Conservation (phyloP, 176 grass and related monocot genomes). For the Zoysia japonica region DNA sequence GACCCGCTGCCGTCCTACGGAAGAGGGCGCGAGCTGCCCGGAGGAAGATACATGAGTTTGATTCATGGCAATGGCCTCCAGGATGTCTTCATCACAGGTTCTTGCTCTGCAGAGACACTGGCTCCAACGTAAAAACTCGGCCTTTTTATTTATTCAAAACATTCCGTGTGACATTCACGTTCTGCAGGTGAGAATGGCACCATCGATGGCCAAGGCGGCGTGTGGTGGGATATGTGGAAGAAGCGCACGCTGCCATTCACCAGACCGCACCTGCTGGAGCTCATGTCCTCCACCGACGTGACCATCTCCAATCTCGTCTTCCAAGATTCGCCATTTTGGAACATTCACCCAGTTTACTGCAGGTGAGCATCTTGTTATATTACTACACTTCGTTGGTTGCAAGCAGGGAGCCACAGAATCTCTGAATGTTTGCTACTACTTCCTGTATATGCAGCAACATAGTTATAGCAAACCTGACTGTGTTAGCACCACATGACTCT, state of each 20-base stretch:
- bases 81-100: slow-evolving; percentile 87
- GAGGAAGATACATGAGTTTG: slow-evolving; percentile 73
- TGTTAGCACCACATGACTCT: slow-evolving; percentile 79
- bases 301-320: slow-evolving; percentile 72
- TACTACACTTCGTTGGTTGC: background rate
- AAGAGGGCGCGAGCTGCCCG: slow-evolving; percentile 72
- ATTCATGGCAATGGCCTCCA: slow-evolving; percentile 66
- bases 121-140: background rate
- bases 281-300: slow-evolving; percentile 69
- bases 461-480: slow-evolving; percentile 60
- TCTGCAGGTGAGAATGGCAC: slow-evolving; percentile 69
- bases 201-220: slow-evolving; percentile 76
- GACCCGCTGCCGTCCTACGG: slow-evolving; percentile 81
- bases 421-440: background rate
- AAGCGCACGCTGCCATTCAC: slow-evolving; percentile 65
- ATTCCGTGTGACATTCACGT: background rate
- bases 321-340: slow-evolving; percentile 81
- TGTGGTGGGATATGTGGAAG: slow-evolving; percentile 92
- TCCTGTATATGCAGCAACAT: slow-evolving; percentile 62
- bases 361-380: slow-evolving; percentile 29
- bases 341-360: slow-evolving; percentile 85
- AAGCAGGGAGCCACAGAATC: background rate
- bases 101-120: background rate
- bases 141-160: background rate
- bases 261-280: slow-evolving; percentile 67